phyloP scores from a whole-genome alignment of 2,329 filamentous ascomycete genomes.

The Diaporthe sp. region DNA sequence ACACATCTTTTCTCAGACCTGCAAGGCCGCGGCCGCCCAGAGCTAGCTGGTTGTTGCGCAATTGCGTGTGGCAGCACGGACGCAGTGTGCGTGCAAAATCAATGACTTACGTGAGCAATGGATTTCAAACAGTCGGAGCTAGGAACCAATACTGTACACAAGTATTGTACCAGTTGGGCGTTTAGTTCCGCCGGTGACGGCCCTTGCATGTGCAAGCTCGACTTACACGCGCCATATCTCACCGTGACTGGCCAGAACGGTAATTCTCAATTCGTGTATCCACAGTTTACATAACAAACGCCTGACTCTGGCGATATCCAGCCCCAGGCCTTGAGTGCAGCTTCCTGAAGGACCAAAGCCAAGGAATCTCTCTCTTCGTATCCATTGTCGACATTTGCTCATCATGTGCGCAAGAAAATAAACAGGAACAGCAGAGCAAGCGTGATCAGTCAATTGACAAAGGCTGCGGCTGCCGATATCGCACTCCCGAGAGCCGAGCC shows the following conservation, averaged over 20 bases:
- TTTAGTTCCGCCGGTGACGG: slow-evolving; percentile 21
- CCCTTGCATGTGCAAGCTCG: background rate
- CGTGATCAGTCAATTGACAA: background rate
- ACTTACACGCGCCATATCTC: slow-evolving; percentile 9
- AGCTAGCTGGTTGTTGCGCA: slow-evolving; percentile 3
- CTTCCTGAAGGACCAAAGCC: slow-evolving; percentile 4
- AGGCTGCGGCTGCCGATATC: slow-evolving; percentile 2
- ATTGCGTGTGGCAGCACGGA: background rate
- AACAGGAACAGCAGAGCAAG: background rate
- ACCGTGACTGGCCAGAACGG: background rate
- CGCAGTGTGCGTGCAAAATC: background rate
- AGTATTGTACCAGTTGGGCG: background rate
- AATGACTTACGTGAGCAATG: slow-evolving; percentile 16
- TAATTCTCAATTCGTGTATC: background rate
- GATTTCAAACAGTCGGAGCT: slow-evolving; percentile 17
- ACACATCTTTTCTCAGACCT: background rate
- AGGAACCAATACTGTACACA: background rate
- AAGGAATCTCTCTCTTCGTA: background rate
- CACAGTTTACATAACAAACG: slow-evolving; percentile 18
- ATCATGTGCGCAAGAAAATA: background rate
- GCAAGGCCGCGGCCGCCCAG: background rate
- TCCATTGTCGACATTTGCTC: background rate
- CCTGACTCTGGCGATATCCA: slow-evolving; percentile 1
- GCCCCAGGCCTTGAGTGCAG: background rate
- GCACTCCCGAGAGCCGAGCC: slow-evolving; percentile 3